Evolutionary conservation across 163 green algal species (phyloP), one percentile per base, ranked within the genome.

Genomic region (Scenedesmus sp.): DNA sequence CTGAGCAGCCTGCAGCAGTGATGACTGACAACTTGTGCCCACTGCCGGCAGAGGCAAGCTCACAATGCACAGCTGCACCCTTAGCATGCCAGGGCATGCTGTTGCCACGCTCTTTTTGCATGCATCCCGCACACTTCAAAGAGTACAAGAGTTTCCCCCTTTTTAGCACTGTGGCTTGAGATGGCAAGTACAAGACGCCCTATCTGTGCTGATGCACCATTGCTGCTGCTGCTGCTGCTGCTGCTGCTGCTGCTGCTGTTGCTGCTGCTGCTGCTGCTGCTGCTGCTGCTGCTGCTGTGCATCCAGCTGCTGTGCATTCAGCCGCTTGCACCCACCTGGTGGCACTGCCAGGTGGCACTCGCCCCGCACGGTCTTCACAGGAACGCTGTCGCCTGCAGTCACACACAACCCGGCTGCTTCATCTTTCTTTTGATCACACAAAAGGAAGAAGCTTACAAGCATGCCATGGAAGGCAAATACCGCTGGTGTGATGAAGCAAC

Each of bases 311-410:
- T 46, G 34, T 46, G 34, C 34, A 46, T 46, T 46, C 34, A 46
- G 34, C 34, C 34, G 34, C 34, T 46, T 46, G 34, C 34, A 46
- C 34, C 66, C 74, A 91, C 87, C 87, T 84, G 55, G n/a, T 79
- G 88, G 77, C 62, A 91, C 88, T n/a, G 4, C 4, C 13, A 91
- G 6, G 77, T 15, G 83, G 57, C 77, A 18, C 7, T 55, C 2
- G 4, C 88, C 88, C 6, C 88, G 67, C 23, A 92, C 60, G 55
- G 88, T 92, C 60, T 67, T 87, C 8, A 92, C 88, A 52, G 52
- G 12, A 7, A 86, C 76, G n/a, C 59, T 20, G 62, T 56, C 66
- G 12, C 83, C 83, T 88, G 83, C 57, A 77, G 2, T 23, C 20
- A 56, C 4, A 56, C 9, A 64, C 15, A 82, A 46, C 34, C 34